phyloP scores from a whole-genome alignment of 805 yeast species.

The Nakazawaea siamensis region DNA sequence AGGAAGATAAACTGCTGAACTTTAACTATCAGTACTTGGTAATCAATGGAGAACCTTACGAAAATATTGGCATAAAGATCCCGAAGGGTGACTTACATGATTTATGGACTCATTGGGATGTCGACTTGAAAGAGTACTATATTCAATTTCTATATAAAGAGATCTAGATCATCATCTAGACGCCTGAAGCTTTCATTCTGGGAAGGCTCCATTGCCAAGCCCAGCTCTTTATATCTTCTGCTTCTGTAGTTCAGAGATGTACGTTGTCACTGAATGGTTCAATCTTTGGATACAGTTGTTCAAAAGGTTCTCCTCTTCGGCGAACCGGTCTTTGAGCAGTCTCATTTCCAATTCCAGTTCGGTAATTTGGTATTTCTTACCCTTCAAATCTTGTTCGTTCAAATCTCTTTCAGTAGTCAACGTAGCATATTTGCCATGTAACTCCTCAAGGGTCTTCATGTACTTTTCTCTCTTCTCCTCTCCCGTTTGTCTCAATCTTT shows the following conservation, averaged over 20 bases:
- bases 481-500: slow-evolving; percentile 33
- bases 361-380: slow-evolving; percentile 38
- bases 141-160: slow-evolving; percentile 56
- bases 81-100: slow-evolving; percentile 51
- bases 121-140: slow-evolving; percentile 57
- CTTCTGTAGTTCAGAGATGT: slow-evolving; percentile 42
- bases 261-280: slow-evolving; percentile 45
- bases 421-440: slow-evolving; percentile 37
- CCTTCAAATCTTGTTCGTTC: slow-evolving; percentile 39
- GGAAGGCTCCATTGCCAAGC: too few species aligned
- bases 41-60: slow-evolving; percentile 86
- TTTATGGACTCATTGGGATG: slow-evolving; percentile 71
- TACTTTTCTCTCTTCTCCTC: slow-evolving; percentile 34
- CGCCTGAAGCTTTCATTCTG: too few species aligned
- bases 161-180: slow-evolving; percentile 9
- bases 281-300: slow-evolving; percentile 46
- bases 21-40: slow-evolving; percentile 60
- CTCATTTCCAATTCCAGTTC: slow-evolving; percentile 32
- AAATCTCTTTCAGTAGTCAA: slow-evolving; percentile 39
- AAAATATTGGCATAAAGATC: slow-evolving; percentile 66
- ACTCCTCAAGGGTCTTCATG: slow-evolving; percentile 31
- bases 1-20: slow-evolving; percentile 33
- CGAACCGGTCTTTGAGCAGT: slow-evolving; percentile 33
- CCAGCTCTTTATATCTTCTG: too few species aligned
- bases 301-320: slow-evolving; percentile 43